Base-by-base conservation (phyloP, 177 flowering plant genomes). In the Vitis hybrid region DNA sequence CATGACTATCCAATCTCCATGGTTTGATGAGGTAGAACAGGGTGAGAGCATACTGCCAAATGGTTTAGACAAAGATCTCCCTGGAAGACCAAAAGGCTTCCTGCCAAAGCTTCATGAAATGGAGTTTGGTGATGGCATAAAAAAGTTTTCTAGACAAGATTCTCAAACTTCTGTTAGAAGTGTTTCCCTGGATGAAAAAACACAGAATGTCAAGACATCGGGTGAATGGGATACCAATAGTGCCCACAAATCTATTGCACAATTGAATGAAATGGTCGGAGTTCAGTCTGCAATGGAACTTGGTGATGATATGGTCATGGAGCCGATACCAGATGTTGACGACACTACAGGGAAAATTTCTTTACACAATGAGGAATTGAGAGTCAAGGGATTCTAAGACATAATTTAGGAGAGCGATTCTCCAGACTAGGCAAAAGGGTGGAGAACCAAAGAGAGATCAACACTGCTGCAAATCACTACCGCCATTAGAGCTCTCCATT, bases 101-200 rank as follows among this genome's bases (percentile, higher is more conserved):
- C 59, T 70, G 3, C 65, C 22, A 70, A 83, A 72, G 63, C 67
- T 69, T 49, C 61, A 78, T 73, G 78, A 75, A 50, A 59, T 77
- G 48, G 82, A 71, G 50, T 73, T 55, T 67, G 68, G 50, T 68
- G 72, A 69, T 16, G 59, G 71, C 16, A 71, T 4, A 53, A 77
- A 67, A 65, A 76, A 39, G 1, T 65, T 74, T 9, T 74, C 83
- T 3, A 73, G 77, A n/a, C 75, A 82, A 71, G 65, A 68, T 68
- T 88, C 88, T 76, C 81, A 66, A 61, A 63, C 65, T 69, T 77
- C 84, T 66, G 10, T 65, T 10, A 18, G 59, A 54, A 65, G 67
- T 73, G 53, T 57, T 67, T 65, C 50, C 11, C 2, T 67, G 39
- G 73, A 80, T 62, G 63, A 8, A 69, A 69, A 67, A 53, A 29